Conservation (phyloP, 768 basidiomycete species). For the Boletales sp. region DNA sequence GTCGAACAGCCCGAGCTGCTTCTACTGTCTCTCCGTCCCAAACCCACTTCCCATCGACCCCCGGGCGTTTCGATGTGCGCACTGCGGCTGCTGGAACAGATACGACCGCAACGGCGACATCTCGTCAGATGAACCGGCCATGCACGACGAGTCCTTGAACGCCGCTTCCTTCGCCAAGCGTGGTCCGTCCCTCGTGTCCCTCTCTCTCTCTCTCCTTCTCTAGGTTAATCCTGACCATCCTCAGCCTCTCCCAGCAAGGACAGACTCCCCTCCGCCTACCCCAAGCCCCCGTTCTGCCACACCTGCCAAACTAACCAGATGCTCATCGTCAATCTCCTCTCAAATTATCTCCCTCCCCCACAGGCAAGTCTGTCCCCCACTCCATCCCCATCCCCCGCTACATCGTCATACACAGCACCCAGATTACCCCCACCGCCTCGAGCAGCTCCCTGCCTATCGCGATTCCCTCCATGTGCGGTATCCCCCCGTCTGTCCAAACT, state of each 20-base stretch:
- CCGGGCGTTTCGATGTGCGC: constrained; percentile 59
- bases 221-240: constrained; percentile 2
- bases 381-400: background rate
- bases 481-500: constrained; percentile 79
- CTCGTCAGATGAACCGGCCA: constrained; percentile 80
- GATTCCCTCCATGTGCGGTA: constrained; percentile 76
- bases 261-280: constrained; percentile 58
- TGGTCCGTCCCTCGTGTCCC: constrained; percentile 40
- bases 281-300: constrained; percentile 70
- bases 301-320: constrained; percentile 92
- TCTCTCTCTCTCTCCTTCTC: background rate
- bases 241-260: constrained; percentile 69
- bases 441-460: constrained; percentile 66
- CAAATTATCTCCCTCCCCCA: constrained; percentile 83
- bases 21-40: constrained; percentile 60
- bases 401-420: constrained; percentile 50
- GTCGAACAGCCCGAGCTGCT: constrained; percentile 52
- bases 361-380: constrained; percentile 46
- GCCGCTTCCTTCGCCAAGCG: constrained; percentile 63
- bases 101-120: constrained; percentile 73
- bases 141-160: constrained; percentile 79
- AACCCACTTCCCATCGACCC: constrained; percentile 43
- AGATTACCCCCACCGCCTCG: constrained; percentile 60
- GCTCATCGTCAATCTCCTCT: constrained; percentile 79
- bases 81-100: constrained; percentile 73